Evolutionary conservation across 106 monocot species (phyloP).

Genomic region (Dioscorea alata): DNA sequence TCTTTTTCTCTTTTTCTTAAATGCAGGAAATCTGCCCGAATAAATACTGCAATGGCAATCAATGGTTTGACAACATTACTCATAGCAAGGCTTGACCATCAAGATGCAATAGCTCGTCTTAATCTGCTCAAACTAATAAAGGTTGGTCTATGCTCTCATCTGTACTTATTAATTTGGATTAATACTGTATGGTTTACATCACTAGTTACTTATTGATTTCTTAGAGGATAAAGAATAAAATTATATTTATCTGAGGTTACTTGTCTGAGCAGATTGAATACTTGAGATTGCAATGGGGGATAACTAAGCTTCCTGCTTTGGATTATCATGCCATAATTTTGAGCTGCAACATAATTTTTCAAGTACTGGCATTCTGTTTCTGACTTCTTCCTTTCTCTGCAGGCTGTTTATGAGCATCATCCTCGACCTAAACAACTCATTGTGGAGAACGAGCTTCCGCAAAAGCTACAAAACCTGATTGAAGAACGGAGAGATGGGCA

Average conservation of each 20-base stretch:
- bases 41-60: conserved; percentile 93
- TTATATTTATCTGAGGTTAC: too few relatives aligned
- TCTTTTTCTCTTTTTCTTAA: not conserved
- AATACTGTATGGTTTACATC: too few relatives aligned
- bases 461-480: conserved; percentile 90
- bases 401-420: conserved; percentile 99
- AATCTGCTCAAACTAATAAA: conserved; percentile 95
- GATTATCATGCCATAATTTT: too few relatives aligned
- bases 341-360: too few relatives aligned
- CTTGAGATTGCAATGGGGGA: not conserved
- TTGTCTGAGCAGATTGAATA: not conserved
- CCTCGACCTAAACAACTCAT: conserved; percentile 95
- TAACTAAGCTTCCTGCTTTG: too few relatives aligned
- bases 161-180: too few relatives aligned
- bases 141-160: conserved; percentile 25
- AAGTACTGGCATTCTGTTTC: too few relatives aligned
- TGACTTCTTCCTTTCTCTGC: not conserved
- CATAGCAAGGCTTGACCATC: conserved; percentile 92
- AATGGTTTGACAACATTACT: conserved; percentile 90
- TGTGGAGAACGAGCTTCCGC: conserved; percentile 94
- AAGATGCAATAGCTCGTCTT: conserved; percentile 91
- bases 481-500: conserved; percentile 97
- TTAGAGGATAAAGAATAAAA: too few relatives aligned
- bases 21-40: conserved; percentile 90
- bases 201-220: too few relatives aligned